Conservation (phyloP, 2,329 filamentous ascomycete genomes). For the Ophidiomyces ophidiicola region DNA sequence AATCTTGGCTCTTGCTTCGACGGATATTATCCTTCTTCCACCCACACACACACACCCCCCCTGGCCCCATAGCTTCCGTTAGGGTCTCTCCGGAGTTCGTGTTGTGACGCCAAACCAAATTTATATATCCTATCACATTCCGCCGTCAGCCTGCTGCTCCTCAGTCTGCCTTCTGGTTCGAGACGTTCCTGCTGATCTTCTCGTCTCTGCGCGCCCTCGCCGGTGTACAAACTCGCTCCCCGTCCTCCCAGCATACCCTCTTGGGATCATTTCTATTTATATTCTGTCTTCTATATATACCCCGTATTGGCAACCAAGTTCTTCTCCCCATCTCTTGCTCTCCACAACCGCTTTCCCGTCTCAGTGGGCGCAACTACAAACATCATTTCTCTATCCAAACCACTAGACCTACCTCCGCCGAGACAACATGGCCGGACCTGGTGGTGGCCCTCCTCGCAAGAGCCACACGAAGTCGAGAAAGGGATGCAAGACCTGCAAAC, state of each 20-base stretch:
- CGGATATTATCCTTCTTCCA: constrained; percentile 6
- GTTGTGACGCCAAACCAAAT: constrained; percentile 10
- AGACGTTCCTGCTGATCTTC: constrained; percentile 1
- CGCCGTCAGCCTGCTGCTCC: constrained; percentile 1
- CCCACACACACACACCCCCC: too few relatives aligned
- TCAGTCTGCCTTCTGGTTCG: neutral
- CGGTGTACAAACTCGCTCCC: neutral
- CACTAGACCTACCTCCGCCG: neutral
- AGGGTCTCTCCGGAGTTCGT: constrained; percentile 6
- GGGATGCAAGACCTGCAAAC: constrained; percentile 96
- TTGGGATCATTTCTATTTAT: constrained; percentile 6
- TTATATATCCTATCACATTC: constrained; percentile 12
- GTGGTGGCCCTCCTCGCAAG: constrained; percentile 76
- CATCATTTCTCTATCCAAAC: neutral
- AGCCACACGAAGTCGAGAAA: constrained; percentile 99
- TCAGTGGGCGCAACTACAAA: too few relatives aligned
- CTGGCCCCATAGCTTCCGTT: constrained; percentile 8
- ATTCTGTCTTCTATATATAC: constrained; percentile 8
- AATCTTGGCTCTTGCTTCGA: constrained; percentile 9
- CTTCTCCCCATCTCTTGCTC: neutral
- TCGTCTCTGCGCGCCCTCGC: neutral
- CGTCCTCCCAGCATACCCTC: neutral
- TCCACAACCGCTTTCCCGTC: neutral
- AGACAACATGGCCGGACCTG: constrained; percentile 68
- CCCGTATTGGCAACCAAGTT: neutral